These are phyloP conservation scores for Penicillium hesseltinei DNA, from an alignment of 2,329 filamentous ascomycete species.

Conservation along the genomic window DNA sequence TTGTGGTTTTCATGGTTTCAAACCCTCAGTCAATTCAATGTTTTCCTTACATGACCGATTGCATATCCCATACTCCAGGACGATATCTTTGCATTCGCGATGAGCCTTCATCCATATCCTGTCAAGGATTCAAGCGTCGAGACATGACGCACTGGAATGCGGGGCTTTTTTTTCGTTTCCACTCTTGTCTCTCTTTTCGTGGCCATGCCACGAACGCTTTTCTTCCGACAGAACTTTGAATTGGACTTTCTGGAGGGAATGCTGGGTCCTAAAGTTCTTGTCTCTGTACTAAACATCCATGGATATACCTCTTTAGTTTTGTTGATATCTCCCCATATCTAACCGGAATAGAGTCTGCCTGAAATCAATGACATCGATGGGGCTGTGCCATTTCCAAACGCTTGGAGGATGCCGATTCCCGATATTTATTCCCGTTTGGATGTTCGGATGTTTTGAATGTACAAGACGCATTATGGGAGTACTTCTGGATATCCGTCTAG, in stretches of 20 bases:
- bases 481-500: neutral
- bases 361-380: slow-evolving; percentile 10
- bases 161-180: slow-evolving; percentile 9
- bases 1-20: slow-evolving; percentile 15
- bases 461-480: neutral
- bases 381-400: slow-evolving; percentile 16
- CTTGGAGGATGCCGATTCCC: neutral
- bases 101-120: neutral
- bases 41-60: slow-evolving; percentile 18
- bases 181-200: neutral
- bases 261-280: neutral
- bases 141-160: slow-evolving; percentile 10
- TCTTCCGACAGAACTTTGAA: neutral
- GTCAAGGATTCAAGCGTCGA: neutral
- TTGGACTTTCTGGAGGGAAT: neutral
- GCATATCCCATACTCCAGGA: slow-evolving; percentile 4
- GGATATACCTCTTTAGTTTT: neutral
- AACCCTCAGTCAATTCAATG: slow-evolving; percentile 2
- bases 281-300: neutral
- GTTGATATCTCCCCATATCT: neutral
- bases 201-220: neutral
- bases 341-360: neutral
- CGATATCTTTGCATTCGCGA: neutral
- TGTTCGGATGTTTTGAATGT: neutral
- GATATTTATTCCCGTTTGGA: neutral